Base-by-base conservation (phyloP, 2,329 filamentous ascomycete species). In the Fusarium keratoplasticum region DNA sequence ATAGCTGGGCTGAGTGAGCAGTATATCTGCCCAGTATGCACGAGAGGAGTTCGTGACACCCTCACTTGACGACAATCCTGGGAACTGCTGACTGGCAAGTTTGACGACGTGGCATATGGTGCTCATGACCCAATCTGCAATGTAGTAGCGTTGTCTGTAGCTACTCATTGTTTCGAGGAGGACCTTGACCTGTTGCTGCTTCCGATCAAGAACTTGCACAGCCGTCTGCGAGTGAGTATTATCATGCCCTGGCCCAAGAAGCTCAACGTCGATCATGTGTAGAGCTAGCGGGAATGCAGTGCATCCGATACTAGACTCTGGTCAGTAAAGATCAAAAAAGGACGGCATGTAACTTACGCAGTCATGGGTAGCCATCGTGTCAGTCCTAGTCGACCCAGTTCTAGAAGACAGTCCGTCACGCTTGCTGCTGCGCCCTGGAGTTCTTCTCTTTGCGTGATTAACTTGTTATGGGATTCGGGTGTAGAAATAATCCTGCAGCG, bases 331-430 rank as follows among this genome's bases (percentile, higher is more conserved):
- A 1, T 7, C 5, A 2, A 9, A 25, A 5, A 0, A 3, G 0
- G 6, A 1, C 4, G 1, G 6, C 14, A 20, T n/a, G 11, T 2
- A 11, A 67, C 74, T 27, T 64, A 78, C 76, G 76, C 76, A 50
- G 75, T 78, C 76, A 78, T 78, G 1, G 76, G 76, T 0, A 78
- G 36, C 72, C 75, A 78, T 0, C 76, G 69, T 0, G 76, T 78
- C 0, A 78, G 11, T 0, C 75, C 67, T 0, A 76, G 10, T 0
- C 76, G 71, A 0, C 71, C 74, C 1, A 78, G 60, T 13, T 78
- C 76, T 2, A 74, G 66, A 0, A 78, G 61, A 5, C 76, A 78
- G 10, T 78, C 70, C 1, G 74, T 77, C 0, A 78, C 70, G 7
- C 76, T 66, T 0, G 76, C 75, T 11, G 71, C 74, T 0, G 76